A percentile compares a stretch with the other conserved stretches of the same genome.
Evolutionary conservation across 83 land plant genomes (phyloP).

Genomic region (Larix sibirica): DNA sequence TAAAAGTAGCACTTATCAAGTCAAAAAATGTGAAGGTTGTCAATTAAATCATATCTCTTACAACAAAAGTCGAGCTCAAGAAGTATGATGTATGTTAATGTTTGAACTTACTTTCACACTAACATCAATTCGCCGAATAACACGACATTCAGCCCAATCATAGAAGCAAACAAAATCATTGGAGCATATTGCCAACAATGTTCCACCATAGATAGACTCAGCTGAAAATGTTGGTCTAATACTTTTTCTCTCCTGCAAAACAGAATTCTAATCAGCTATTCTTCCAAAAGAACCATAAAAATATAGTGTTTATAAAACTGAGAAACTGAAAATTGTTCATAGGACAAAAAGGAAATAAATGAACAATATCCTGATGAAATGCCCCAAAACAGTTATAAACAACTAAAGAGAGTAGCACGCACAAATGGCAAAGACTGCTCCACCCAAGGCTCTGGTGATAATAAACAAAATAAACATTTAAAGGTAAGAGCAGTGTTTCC

Average conservation of each 20-base stretch:
- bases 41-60: not conserved
- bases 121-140: conserved; percentile 94
- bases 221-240: conserved; percentile 93
- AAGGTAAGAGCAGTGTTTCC: too few species aligned
- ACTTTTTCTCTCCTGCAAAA: conserved; percentile 87
- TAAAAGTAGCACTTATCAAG: not conserved
- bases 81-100: not conserved
- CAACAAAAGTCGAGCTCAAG: not conserved
- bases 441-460: too few species aligned
- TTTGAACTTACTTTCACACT: conserved; percentile 76
- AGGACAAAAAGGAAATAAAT: too few species aligned
- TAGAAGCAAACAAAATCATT: conserved; percentile 98
- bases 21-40: not conserved
- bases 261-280: not conserved
- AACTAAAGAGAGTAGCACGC: too few species aligned
- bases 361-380: too few species aligned
- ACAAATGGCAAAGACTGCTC: too few species aligned
- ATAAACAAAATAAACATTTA: too few species aligned
- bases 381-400: too few species aligned
- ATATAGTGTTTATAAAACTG: too few species aligned
- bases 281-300: too few species aligned
- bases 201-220: conserved; percentile 93
- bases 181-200: conserved; percentile 88
- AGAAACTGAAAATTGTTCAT: too few species aligned
- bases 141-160: conserved; percentile 98